Evolutionary conservation across 805 yeast genomes (phyloP).

Genomic region (Schwanniomyces pseudopolymorphus): DNA sequence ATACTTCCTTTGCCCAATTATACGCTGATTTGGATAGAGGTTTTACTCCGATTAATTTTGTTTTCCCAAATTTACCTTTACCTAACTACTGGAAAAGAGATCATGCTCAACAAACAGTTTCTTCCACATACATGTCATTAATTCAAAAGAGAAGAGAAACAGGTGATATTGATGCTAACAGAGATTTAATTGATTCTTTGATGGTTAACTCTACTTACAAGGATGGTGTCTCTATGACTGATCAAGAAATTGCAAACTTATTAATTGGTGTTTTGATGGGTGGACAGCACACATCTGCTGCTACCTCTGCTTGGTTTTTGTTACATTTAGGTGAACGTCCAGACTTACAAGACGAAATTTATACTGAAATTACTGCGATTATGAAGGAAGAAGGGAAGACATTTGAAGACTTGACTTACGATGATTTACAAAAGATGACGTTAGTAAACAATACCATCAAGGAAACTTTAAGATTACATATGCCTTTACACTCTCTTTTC

Average conservation of each 20-base stretch:
- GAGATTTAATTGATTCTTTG: constrained; percentile 87
- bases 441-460: constrained; percentile 79
- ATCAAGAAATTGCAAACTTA: constrained; percentile 89
- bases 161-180: constrained; percentile 70
- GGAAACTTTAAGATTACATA: constrained; percentile 93
- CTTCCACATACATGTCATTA: constrained; percentile 76
- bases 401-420: constrained; percentile 67
- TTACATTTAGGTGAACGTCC: constrained; percentile 88
- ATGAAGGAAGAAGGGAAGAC: constrained; percentile 51
- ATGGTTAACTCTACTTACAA: constrained; percentile 82
- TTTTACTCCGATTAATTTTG: constrained; percentile 93
- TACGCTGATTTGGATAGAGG: constrained; percentile 95
- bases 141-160: constrained; percentile 70
- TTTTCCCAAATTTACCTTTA: constrained; percentile 89
- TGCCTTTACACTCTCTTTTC: constrained; percentile 95
- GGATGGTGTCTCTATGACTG: constrained; percentile 94
- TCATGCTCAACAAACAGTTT: constrained; percentile 78
- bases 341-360: constrained; percentile 78
- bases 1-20: constrained; percentile 77
- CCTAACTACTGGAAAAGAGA: constrained; percentile 85
- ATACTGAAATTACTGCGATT: constrained; percentile 67
- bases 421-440: constrained; percentile 78
- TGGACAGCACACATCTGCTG: constrained; percentile 97
- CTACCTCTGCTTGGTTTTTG: constrained; percentile 94
- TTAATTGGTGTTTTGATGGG: constrained; percentile 97